phyloP scores from a whole-genome alignment of 805 yeast species.

The Saccharomycopsis guyanensis region DNA sequence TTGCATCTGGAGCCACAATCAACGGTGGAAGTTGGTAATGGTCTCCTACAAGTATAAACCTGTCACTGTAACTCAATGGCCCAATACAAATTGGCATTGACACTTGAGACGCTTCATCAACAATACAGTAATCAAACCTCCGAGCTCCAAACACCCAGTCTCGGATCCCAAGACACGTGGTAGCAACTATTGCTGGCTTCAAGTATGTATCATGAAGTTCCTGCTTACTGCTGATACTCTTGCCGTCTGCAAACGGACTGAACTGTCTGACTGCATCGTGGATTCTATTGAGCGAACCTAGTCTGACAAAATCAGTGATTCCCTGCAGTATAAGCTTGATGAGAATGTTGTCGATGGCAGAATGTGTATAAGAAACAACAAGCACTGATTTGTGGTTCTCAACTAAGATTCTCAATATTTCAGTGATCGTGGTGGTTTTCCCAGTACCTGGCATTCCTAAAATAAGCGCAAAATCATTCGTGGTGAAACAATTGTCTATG shows the following conservation, averaged over 20 bases:
- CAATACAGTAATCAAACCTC: slow-evolving; percentile 82
- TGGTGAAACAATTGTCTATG: slow-evolving; percentile 50
- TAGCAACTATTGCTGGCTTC: slow-evolving; percentile 70
- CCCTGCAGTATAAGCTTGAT: slow-evolving; percentile 51
- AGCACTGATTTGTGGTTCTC: slow-evolving; percentile 58
- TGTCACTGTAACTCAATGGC: slow-evolving; percentile 69
- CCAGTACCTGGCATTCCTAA: slow-evolving; percentile 99
- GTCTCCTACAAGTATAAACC: slow-evolving; percentile 91
- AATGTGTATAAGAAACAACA: slow-evolving; percentile 82
- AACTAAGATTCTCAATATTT: slow-evolving; percentile 56
- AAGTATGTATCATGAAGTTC: slow-evolving; percentile 43
- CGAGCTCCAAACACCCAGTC: slow-evolving; percentile 52
- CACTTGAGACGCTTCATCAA: slow-evolving; percentile 96
- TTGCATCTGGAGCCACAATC: slow-evolving; percentile 62
- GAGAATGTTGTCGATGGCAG: slow-evolving; percentile 92
- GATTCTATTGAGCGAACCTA: slow-evolving; percentile 54
- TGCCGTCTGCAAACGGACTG: slow-evolving; percentile 32
- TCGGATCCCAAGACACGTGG: slow-evolving; percentile 74
- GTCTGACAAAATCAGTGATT: slow-evolving; percentile 46
- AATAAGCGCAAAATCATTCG: slow-evolving; percentile 71
- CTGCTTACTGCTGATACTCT: slow-evolving; percentile 30
- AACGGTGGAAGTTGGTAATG: slow-evolving; percentile 91
- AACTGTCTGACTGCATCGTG: slow-evolving; percentile 54
- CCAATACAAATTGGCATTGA: slow-evolving; percentile 89
- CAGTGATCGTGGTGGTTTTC: slow-evolving; percentile 83